Base-by-base conservation (phyloP, 1,284 basidiomycete genomes). In the Wolfiporia cocos region DNA sequence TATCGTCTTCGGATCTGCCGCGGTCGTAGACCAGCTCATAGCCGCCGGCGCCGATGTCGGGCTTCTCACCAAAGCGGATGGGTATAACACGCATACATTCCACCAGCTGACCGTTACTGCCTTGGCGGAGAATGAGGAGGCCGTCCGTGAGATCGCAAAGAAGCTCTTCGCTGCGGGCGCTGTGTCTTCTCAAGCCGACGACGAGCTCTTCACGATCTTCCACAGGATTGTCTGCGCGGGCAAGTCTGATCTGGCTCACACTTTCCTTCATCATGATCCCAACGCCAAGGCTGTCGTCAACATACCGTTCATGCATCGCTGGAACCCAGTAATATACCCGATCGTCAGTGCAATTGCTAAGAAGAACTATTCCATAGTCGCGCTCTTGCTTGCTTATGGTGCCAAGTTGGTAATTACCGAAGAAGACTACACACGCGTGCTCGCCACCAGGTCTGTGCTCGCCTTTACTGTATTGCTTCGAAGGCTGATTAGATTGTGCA, bases 51-150 rank as follows among this genome's bases (percentile, higher is more conserved):
- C 75, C 1, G 59, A 66, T 39, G 42, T 60, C 6, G 58, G 53
- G 24, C 40, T 55, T 3, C 45, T 56, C 0, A 68, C 52, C 4
- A 54, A 54, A 20, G 39, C 49, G 28, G 50, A 54, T n/a, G 26
- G 36, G 28, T 50, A 53, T 41, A 40, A 49, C 17, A 46, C 49
- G 4, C 48, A 51, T 9, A 56, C 62, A 12, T 48, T 69, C 23
- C 70, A 77, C 44, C 72, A 76, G 5, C 64, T 80, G 15, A 58
- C 67, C 1, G 54, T 77, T 30, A 71, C 73, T 2, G 58, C 69
- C 20, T 54, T 73, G n/a, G 64, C 66, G n/a, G 58, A 65, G 3
- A 67, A 78, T 45, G 67, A 72, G 39, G 64, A 65, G 19, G 58
- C 57, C n/a, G 71, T 68, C 0, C 63, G 56, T 45, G 53, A 61